Percentiles rank a stretch among this genome's conserved stretches.
These are phyloP conservation scores for Gaeumannomyces tritici DNA, from an alignment of 2,329 filamentous ascomycete species.

Conservation along the genomic window DNA sequence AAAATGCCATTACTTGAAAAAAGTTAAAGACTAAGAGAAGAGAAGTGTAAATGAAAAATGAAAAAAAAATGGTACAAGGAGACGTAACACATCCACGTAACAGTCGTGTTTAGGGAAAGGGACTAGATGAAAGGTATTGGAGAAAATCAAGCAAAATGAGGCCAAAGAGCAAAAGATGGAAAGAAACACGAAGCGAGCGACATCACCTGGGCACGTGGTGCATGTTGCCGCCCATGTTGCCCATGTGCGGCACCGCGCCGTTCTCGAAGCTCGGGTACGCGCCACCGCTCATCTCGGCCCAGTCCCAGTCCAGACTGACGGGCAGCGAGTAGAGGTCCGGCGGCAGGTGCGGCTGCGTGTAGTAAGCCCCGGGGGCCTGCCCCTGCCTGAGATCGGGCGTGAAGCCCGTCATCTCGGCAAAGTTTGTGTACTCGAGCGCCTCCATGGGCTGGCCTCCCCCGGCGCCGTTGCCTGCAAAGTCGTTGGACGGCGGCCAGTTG, in stretches of 20 bases:
- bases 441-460: background rate
- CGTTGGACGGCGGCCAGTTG: slow-evolving; percentile 25
- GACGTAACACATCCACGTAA: background rate
- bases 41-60: background rate
- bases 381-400: slow-evolving; percentile 19
- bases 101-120: background rate
- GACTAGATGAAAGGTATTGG: background rate
- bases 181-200: background rate
- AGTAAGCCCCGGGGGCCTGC: slow-evolving; percentile 24
- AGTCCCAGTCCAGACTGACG: slow-evolving; percentile 89
- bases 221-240: background rate
- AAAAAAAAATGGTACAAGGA: background rate
- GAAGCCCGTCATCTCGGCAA: slow-evolving; percentile 36
- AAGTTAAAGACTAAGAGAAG: background rate
- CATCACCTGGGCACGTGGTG: background rate
- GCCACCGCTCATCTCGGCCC: slow-evolving; percentile 59
- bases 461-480: slow-evolving; percentile 1
- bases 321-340: slow-evolving; percentile 93
- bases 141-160: background rate
- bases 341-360: slow-evolving; percentile 81
- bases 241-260: slow-evolving; percentile 25
- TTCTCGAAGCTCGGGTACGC: slow-evolving; percentile 56
- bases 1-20: background rate
- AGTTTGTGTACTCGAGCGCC: slow-evolving; percentile 24
- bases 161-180: background rate